Percentiles rank a stretch among this genome's conserved stretches.
These are phyloP conservation scores for Cinnamomum micranthum DNA, from an alignment of 164 flowering plant genomes.

Conservation along the genomic window DNA sequence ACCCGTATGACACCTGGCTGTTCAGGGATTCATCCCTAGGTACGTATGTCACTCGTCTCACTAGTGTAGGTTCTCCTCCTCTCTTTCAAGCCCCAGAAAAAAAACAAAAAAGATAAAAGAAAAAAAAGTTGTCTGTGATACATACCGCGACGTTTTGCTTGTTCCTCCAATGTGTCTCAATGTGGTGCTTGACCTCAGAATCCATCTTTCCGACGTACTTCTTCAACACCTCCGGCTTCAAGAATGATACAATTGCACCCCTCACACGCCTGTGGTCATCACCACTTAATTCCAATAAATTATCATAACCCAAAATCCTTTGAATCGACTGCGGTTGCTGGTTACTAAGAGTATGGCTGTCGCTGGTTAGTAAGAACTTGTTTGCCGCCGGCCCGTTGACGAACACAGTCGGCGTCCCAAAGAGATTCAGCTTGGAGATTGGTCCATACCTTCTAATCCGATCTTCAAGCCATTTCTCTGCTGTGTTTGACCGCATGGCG, in stretches of 20 bases:
- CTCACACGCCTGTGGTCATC: slow-evolving; percentile 31
- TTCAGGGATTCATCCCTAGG: too few relatives aligned
- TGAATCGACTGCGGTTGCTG: slow-evolving; percentile 27
- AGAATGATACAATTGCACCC: slow-evolving; percentile 19
- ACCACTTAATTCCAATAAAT: slow-evolving; percentile 23
- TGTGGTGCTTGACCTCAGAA: slow-evolving; percentile 16
- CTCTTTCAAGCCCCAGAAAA: too few relatives aligned
- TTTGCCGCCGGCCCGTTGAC: slow-evolving; percentile 39
- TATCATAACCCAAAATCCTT: slow-evolving; percentile 27
- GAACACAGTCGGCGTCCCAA: slow-evolving; percentile 34
- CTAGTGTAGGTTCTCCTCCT: too few relatives aligned
- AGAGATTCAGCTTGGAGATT: slow-evolving; percentile 32
- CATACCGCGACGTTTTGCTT: slow-evolving; percentile 21
- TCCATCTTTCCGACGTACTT: slow-evolving; percentile 27
- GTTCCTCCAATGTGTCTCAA: slow-evolving; percentile 19
- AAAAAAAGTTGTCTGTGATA: background rate
- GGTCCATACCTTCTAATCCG: slow-evolving; percentile 32
- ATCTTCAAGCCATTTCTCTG: slow-evolving; percentile 35
- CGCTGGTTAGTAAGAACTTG: slow-evolving; percentile 31
- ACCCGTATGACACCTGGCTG: too few relatives aligned
- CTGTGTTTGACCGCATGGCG: slow-evolving; percentile 34
- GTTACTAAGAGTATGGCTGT: slow-evolving; percentile 19
- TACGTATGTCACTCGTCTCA: too few relatives aligned
- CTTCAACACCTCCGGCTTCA: slow-evolving; percentile 30
- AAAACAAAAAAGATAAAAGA: too few relatives aligned